Conservation (phyloP, 352 stramenopile species). For the Phytophthora syringae region DNA sequence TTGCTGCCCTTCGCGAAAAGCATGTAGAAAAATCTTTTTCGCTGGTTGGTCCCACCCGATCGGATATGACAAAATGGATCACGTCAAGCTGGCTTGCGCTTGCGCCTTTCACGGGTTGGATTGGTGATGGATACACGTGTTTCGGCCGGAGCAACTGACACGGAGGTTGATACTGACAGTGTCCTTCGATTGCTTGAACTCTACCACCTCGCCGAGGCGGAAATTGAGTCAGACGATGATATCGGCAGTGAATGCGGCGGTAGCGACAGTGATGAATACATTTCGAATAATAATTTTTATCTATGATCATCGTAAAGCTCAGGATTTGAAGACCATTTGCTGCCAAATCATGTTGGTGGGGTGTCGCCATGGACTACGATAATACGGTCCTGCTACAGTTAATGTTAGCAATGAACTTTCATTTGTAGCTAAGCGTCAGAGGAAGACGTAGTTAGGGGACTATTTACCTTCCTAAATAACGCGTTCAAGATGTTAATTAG, state of each 20-base stretch:
- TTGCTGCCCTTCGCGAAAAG: conserved; percentile 1
- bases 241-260: conserved; percentile 1
- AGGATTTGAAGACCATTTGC: background rate
- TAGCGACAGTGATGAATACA: conserved; percentile 1
- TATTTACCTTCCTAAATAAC: no score
- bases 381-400: conserved; percentile 6
- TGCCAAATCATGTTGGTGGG: background rate
- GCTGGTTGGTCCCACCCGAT: conserved; percentile 3
- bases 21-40: conserved; percentile 5
- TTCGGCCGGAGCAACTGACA: background rate
- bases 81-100: conserved; percentile 8
- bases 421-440: no score
- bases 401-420: no score
- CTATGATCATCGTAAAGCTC: background rate
- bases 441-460: no score
- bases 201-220: background rate
- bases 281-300: background rate
- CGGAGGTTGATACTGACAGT: background rate
- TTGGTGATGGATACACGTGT: conserved; percentile 13
- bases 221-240: conserved; percentile 8
- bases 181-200: conserved; percentile 2
- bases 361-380: conserved; percentile 5
- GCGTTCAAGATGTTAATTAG: no score
- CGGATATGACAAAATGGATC: conserved; percentile 12
- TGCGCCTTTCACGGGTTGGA: background rate